Evolutionary conservation across 208 protist species (phyloP).

Genomic region (Histomonas meleagridis): DNA sequence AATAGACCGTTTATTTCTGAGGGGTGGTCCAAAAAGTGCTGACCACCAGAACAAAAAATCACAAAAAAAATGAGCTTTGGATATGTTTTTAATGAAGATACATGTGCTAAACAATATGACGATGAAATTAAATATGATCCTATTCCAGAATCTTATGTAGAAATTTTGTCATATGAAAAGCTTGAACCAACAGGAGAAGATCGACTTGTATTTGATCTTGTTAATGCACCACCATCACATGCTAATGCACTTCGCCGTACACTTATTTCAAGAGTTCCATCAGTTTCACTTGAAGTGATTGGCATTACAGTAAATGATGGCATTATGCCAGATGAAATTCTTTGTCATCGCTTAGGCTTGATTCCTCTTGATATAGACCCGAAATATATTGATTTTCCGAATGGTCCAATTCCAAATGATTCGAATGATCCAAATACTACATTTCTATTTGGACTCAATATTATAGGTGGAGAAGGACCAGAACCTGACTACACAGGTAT

Average conservation of each 20-base stretch:
- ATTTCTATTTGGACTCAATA: background rate
- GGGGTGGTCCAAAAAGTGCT: too few species aligned
- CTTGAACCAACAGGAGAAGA: background rate
- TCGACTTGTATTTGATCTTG: background rate
- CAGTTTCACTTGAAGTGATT: background rate
- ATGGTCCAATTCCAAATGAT: background rate
- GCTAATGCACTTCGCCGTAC: background rate
- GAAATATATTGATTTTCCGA: background rate
- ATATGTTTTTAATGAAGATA: background rate
- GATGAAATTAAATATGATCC: background rate
- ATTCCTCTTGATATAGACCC: background rate
- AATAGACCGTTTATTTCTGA: too few species aligned
- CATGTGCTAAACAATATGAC: background rate
- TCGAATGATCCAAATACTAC: background rate
- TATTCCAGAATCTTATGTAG: background rate
- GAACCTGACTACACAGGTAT: background rate
- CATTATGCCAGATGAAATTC: background rate
- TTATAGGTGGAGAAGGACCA: background rate
- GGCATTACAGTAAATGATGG: background rate
- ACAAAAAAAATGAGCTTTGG: background rate
- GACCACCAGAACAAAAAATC: too few species aligned
- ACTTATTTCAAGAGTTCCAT: background rate
- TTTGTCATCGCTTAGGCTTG: background rate
- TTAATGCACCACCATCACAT: background rate
- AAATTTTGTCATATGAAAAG: background rate